These are phyloP conservation scores for Prunus dulcis DNA, from an alignment of 306 rosid species.

Conservation along the genomic window DNA sequence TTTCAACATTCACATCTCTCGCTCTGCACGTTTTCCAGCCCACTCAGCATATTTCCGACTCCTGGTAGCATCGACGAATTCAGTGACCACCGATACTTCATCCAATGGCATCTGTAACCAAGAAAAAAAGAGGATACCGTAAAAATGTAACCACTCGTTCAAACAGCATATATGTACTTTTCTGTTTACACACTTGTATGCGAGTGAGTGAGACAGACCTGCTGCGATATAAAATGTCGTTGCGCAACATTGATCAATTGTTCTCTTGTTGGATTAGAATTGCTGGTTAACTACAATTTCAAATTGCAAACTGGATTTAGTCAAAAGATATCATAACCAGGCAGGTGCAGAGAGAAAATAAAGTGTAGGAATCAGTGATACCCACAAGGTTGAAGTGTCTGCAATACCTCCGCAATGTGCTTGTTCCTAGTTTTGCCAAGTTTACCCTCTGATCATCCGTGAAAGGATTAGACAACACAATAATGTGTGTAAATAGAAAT, in stretches of 20 bases:
- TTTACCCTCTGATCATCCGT: conserved; percentile 40
- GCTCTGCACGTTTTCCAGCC: conserved; percentile 11
- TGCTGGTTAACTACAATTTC: conserved; percentile 33
- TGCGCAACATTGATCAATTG: conserved; percentile 39
- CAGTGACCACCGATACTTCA: conserved; percentile 43
- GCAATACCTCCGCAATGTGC: conserved; percentile 59
- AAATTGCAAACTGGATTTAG: neutral
- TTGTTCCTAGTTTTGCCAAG: conserved; percentile 49
- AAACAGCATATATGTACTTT: neutral
- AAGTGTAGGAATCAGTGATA: conserved; percentile 15
- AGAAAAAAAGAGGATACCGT: neutral
- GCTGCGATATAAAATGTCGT: conserved; percentile 48
- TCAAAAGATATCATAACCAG: neutral
- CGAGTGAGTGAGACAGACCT: conserved; percentile 33
- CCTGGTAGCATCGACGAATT: conserved; percentile 47
- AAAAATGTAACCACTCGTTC: neutral
- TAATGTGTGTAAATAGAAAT: neutral
- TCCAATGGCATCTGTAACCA: conserved; percentile 42
- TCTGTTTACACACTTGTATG: neutral
- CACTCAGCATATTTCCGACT: conserved; percentile 19
- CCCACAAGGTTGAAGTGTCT: conserved; percentile 63
- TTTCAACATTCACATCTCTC: conserved; percentile 10
- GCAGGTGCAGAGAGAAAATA: neutral
- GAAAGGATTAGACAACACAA: neutral
- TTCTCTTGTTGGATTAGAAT: conserved; percentile 41